phyloP scores from a whole-genome alignment of 768 basidiomycete genomes.

The Baorangia bicolor region DNA sequence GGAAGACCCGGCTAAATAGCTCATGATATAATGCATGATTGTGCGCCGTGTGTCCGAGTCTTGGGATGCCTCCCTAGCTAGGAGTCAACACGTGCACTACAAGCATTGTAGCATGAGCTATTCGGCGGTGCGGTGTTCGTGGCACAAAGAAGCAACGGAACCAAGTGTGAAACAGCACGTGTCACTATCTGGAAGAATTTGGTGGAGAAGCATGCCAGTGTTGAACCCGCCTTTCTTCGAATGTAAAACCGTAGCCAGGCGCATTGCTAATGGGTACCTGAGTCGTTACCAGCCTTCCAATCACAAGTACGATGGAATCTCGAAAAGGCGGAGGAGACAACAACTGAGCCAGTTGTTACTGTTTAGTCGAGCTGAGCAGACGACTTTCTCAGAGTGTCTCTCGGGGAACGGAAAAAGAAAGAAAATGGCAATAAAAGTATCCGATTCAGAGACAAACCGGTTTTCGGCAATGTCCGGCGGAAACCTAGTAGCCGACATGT shows the following conservation, averaged over 20 bases:
- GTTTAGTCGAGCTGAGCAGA: too few relatives aligned
- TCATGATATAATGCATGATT: conserved; percentile 13
- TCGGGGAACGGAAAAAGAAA: too few relatives aligned
- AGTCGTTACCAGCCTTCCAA: neutral
- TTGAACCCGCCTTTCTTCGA: neutral
- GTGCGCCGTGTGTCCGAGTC: neutral
- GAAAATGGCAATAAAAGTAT: too few relatives aligned
- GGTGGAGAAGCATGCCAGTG: neutral
- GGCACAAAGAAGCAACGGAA: neutral
- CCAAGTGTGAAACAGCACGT: neutral
- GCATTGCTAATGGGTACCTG: neutral
- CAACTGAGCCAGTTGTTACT: too few relatives aligned
- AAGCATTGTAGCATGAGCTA: conserved; percentile 16
- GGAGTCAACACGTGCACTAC: neutral
- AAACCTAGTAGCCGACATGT: too few relatives aligned
- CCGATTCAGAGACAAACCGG: too few relatives aligned
- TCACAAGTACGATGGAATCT: neutral
- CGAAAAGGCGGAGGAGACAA: too few relatives aligned
- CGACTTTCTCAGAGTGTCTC: too few relatives aligned
- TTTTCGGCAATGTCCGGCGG: too few relatives aligned
- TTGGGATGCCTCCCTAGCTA: neutral
- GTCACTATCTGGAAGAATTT: neutral
- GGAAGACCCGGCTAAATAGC: conserved; percentile 1
- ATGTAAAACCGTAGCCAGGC: neutral
- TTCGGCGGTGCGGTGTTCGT: neutral